Percentiles rank a stretch among this genome's conserved stretches.
These are phyloP conservation scores for Pueraria montana DNA, from an alignment of 306 rosid species.

Conservation along the genomic window DNA sequence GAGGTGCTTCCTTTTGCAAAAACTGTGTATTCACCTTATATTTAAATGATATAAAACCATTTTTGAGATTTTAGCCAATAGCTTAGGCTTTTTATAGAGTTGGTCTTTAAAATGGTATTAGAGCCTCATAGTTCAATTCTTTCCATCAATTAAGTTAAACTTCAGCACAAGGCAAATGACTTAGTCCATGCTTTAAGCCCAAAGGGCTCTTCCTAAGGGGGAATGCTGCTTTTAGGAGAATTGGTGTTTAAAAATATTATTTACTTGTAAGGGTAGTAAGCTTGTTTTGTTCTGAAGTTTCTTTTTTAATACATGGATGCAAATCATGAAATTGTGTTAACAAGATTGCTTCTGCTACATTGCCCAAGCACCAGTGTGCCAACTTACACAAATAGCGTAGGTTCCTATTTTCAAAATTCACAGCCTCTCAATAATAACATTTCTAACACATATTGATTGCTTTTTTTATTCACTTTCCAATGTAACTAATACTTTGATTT, in stretches of 20 bases:
- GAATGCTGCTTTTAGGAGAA: not conserved
- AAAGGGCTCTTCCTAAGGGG: not conserved
- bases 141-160: not conserved
- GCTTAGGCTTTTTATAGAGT: not conserved
- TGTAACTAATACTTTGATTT: slow-evolving; percentile 10
- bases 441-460: slow-evolving; percentile 5
- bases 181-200: not conserved
- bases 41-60: not conserved
- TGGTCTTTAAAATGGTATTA: not conserved
- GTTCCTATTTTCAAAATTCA: slow-evolving; percentile 24
- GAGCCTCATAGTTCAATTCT: slow-evolving; percentile 17
- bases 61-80: slow-evolving; percentile 11
- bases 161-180: not conserved
- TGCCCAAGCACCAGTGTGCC: slow-evolving; percentile 3
- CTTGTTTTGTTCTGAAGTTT: slow-evolving; percentile 7
- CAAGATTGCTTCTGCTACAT: not conserved
- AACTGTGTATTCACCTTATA: slow-evolving; percentile 27
- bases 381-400: slow-evolving; percentile 23
- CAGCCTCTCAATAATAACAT: not conserved
- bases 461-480: not conserved
- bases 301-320: not conserved
- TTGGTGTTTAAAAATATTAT: slow-evolving; percentile 19
- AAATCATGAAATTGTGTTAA: not conserved
- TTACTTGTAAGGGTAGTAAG: slow-evolving; percentile 26
- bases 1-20: slow-evolving; percentile 61